Percentiles rank a stretch among this genome's conserved stretches.
Conservation (phyloP, 2,329 filamentous ascomycete genomes). For the Penicillium sp. region DNA sequence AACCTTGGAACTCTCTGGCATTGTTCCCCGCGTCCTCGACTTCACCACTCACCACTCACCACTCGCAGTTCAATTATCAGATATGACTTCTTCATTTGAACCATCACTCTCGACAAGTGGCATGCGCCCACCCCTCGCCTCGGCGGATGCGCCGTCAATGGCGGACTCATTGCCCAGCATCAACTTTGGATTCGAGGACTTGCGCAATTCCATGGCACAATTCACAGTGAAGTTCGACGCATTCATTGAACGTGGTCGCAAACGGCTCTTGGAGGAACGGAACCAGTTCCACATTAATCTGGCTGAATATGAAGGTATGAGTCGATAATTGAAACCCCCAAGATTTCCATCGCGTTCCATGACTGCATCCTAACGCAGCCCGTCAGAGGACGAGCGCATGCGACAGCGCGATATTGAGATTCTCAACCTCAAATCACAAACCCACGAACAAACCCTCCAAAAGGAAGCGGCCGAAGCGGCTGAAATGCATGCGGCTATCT, state of each 20-base stretch:
- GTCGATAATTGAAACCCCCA: too few species aligned
- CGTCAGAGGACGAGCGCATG: conserved; percentile 82
- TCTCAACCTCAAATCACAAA: conserved; percentile 53
- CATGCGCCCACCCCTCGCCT: conserved; percentile 51
- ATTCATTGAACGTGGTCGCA: conserved; percentile 88
- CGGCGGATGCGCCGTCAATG: conserved; percentile 57
- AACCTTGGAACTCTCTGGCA: neutral
- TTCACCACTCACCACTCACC: neutral
- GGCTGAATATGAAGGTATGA: conserved; percentile 79
- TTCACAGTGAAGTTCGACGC: conserved; percentile 89
- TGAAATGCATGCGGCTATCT: conserved; percentile 61
- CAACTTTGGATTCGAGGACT: conserved; percentile 93
- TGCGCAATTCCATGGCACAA: conserved; percentile 90
- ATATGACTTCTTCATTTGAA: conserved; percentile 51
- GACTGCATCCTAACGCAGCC: conserved; percentile 1
- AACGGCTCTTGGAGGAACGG: conserved; percentile 84
- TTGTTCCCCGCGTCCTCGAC: conserved; percentile 1
- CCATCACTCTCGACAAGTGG: conserved; percentile 55
- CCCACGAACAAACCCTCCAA: conserved; percentile 54
- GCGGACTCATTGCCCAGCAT: conserved; percentile 74
- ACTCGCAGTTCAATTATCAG: neutral
- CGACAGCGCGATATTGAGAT: conserved; percentile 86
- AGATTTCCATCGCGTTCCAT: neutral
- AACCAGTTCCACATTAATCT: conserved; percentile 91
- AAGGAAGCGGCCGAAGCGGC: conserved; percentile 61